Evolutionary conservation across 2,329 filamentous ascomycete genomes (phyloP).

Genomic region (Epichloe festucae): DNA sequence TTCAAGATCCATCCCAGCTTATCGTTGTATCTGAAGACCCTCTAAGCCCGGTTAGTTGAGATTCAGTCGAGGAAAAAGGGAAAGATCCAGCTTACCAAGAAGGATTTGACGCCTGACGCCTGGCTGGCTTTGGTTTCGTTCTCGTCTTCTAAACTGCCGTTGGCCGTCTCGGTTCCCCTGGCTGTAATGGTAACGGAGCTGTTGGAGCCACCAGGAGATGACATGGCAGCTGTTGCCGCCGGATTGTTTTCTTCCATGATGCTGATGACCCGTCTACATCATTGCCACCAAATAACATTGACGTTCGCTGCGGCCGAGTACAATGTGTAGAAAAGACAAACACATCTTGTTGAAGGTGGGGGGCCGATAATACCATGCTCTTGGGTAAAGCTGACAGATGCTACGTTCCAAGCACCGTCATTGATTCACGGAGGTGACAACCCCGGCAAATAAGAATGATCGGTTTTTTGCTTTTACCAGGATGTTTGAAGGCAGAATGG

Average conservation of each 20-base stretch:
- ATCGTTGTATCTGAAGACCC: conserved; percentile 28
- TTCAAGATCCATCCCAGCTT: conserved; percentile 24
- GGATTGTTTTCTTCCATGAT: not conserved
- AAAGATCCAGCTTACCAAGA: conserved; percentile 7
- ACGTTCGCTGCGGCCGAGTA: not conserved
- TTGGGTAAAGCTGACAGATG: not conserved
- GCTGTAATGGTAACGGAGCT: not conserved
- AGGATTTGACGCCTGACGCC: conserved; percentile 15
- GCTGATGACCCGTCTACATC: not conserved
- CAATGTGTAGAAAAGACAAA: not conserved
- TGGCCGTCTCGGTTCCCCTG: not conserved
- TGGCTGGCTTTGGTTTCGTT: conserved; percentile 6
- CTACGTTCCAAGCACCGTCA: not conserved
- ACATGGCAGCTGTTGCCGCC: not conserved
- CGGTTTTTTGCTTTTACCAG: not conserved
- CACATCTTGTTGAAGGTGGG: not conserved
- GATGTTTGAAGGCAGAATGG: not conserved
- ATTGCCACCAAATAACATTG: not conserved
- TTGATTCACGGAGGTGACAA: too few relatives aligned
- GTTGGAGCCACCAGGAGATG: not conserved
- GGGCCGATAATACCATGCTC: not conserved
- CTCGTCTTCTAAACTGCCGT: not conserved
- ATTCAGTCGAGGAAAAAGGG: not conserved
- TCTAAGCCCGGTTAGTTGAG: conserved; percentile 10
- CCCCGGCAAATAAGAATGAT: too few relatives aligned